Conservation (phyloP, 1,139 yeast genomes). For the Debaryomycetaceae sp. region DNA sequence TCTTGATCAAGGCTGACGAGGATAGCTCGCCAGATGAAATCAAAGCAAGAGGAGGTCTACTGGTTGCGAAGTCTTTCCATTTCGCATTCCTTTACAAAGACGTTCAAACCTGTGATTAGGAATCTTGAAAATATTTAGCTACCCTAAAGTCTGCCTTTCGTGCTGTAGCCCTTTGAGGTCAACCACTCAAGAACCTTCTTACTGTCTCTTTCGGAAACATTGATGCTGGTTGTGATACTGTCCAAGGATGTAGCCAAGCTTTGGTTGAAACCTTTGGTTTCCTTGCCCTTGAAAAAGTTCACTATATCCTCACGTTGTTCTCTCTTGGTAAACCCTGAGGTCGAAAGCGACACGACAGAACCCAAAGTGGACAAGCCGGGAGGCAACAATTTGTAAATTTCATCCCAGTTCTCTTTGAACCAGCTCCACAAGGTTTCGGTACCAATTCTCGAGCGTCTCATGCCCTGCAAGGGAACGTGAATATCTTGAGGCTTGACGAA, state of each 20-base stretch:
- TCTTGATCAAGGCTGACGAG: constrained; percentile 14
- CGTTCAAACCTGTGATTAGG: no score
- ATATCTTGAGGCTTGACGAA: constrained; percentile 78
- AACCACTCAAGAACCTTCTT: constrained; percentile 53
- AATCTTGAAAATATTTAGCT: no score
- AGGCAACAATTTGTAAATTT: constrained; percentile 60
- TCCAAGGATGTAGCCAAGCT: constrained; percentile 71
- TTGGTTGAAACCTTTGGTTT: constrained; percentile 72
- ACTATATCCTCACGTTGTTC: constrained; percentile 56
- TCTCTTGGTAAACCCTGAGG: constrained; percentile 64
- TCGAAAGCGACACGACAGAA: constrained; percentile 57
- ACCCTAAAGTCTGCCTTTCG: constrained; percentile 3
- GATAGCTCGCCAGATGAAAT: constrained; percentile 12
- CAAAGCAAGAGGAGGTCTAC: constrained; percentile 27
- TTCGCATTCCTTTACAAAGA: constrained; percentile 27
- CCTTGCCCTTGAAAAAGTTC: constrained; percentile 54
- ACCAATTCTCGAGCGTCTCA: constrained; percentile 61
- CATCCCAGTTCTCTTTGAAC: constrained; percentile 73
- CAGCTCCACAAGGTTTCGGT: constrained; percentile 69
- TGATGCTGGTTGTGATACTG: constrained; percentile 54
- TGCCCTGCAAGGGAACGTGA: constrained; percentile 70
- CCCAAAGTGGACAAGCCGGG: constrained; percentile 81
- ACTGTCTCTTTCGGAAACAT: constrained; percentile 65
- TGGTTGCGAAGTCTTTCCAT: constrained; percentile 29
- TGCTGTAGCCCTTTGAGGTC: constrained; percentile 35